Evolutionary conservation across 164 flowering plant genomes (phyloP), one percentile per base, ranked within the genome.

Genomic region (Aristolochia contorta): DNA sequence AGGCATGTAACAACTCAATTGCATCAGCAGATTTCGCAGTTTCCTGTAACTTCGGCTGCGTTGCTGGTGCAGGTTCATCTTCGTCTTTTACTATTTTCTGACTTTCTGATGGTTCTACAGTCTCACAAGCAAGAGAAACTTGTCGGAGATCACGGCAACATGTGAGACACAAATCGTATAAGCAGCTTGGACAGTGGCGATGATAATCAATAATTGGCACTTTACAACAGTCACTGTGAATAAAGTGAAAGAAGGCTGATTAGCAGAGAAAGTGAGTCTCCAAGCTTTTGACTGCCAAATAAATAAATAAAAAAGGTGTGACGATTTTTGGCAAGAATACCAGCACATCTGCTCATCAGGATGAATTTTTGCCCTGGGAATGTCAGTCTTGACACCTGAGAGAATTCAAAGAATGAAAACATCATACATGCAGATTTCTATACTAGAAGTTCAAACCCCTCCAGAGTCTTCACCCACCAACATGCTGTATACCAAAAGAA

Each of bases 291-390:
- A 37, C 43, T 37, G 43, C 12, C 43, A 19, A 52, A 19, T 52
- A 19, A 20, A 12, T 53, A 53, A 3, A 7, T 5, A 22, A 12
- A 16, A 53, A n/a, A 53, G 5, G 3, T 4, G 24, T 46, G 45
- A 24, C 22, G 3, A 52, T 5, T 5, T 24, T 25, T 10, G 22
- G 16, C 56, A 60, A 69, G 21, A 48, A 9, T 84, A 93, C 99
- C 99, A 93, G 82, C 94, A 93, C 93, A 93, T 88, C 80, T 83
- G 95, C 77, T 90, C 97, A 69, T 93, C 97, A 21, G 84, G 80
- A 70, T 78, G 77, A 80, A 93, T 58, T 61, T 79, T 93, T 41
- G 76, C 69, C 78, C 97, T 78, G 54, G 75, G 70, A 70, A 88
- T 84, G 68, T 84, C 82, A 22, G 72, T 74, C 43, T 78, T 86